These are phyloP conservation scores for Starmerella stigmatis DNA, from an alignment of 805 yeast species.

Conservation along the genomic window DNA sequence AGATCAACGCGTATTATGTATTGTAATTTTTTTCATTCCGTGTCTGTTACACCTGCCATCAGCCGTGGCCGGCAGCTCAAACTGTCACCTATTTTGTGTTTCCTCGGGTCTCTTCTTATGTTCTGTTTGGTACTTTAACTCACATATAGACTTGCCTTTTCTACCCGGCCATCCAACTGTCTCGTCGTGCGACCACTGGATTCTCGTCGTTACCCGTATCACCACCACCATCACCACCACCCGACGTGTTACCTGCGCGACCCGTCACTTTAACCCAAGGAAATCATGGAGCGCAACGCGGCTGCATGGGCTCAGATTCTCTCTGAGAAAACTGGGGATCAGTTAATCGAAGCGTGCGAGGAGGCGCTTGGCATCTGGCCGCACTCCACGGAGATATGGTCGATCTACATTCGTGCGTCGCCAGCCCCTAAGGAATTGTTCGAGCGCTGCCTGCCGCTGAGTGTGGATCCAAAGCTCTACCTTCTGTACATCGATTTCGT, in stretches of 20 bases:
- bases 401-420: constrained; percentile 55
- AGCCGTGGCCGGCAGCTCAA: too few relatives aligned
- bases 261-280: too few relatives aligned
- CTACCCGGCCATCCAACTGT: too few relatives aligned
- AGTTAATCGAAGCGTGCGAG: constrained; percentile 28
- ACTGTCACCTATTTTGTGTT: too few relatives aligned
- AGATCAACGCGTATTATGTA: too few relatives aligned
- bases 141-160: neutral
- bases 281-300: constrained; percentile 4
- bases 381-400: constrained; percentile 63
- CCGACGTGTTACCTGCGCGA: too few relatives aligned
- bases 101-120: too few relatives aligned
- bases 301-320: constrained; percentile 2
- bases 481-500: constrained; percentile 68
- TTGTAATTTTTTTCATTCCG: neutral
- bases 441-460: constrained; percentile 49
- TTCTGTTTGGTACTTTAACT: too few relatives aligned
- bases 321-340: neutral
- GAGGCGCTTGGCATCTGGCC: constrained; percentile 56
- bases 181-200: too few relatives aligned
- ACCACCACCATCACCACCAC: neutral
- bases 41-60: neutral
- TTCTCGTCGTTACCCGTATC: neutral
- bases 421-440: constrained; percentile 45
- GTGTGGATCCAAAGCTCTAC: constrained; percentile 63